Evolutionary conservation across 2,329 filamentous ascomycete genomes (phyloP), one percentile per base, ranked within the genome.

Genomic region (Bimuria novae-zelandiae): DNA sequence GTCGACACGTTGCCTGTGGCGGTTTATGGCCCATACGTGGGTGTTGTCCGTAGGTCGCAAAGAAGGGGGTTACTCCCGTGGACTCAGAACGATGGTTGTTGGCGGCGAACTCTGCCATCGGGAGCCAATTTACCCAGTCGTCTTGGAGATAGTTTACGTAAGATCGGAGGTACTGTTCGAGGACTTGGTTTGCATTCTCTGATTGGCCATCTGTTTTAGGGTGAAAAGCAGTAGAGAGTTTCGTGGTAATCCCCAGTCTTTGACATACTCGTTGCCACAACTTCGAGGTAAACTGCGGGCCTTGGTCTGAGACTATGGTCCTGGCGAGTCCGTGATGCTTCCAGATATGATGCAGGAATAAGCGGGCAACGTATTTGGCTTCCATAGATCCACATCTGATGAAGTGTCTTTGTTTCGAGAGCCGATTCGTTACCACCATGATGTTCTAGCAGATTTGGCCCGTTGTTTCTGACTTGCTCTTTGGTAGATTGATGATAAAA

Each of bases 21-120:
- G 16, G 17, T n/a, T 37, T 16, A 30, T 32, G 12, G 22, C 23
- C 21, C 12, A 8, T 10, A 16, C 32, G 16, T 30, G 22, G 49
- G 14, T 50, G 12, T 16, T 50, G 43, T 32, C 48, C 32, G 29
- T 52, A 52, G 16, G 46, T 52, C 5, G 25, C 23, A 41, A 40
- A 52, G 25, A 29, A 32, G 22, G 35, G 23, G 16, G 29, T 47
- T 10, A 40, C 40, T n/a, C 19, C 23, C 12, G n/a, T 42, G 16
- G 11, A 17, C 10, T 23, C 25, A 17, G 17, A 42, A 7, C n/a
- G 16, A 10, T n/a, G 2, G 8, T 23, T 47, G 36, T 47, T 52
- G 33, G 32, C 41, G 6, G 19, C 21, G 10, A 50, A 17, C 12
- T 50, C 25, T 23, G 14, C 14, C 3, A 43, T 33, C 16, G 16